phyloP scores from a whole-genome alignment of 1,284 basidiomycete species.

The Puccinia horiana region DNA sequence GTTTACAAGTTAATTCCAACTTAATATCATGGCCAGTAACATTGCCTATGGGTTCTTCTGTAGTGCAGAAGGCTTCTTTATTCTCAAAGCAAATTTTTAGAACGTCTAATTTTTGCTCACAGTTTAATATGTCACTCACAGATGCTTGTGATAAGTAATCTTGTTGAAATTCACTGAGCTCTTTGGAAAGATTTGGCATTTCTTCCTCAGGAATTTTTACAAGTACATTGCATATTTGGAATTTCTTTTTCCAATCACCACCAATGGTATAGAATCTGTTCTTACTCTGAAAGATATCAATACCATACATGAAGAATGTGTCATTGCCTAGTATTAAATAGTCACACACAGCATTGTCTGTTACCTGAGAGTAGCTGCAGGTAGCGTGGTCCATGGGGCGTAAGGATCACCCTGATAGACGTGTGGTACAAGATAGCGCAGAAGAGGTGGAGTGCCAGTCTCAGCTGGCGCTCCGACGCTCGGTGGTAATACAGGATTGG shows the following conservation, averaged over 20 bases:
- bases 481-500: too few relatives aligned
- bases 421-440: too few relatives aligned
- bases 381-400: too few relatives aligned
- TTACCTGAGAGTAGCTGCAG: too few relatives aligned
- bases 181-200: neutral
- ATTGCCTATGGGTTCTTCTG: neutral
- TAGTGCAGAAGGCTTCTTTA: neutral
- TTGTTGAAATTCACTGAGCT: neutral
- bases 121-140: neutral
- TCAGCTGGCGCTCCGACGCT: too few relatives aligned
- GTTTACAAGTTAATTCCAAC: neutral
- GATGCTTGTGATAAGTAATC: neutral
- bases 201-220: too few relatives aligned
- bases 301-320: constrained; percentile 4
- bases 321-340: constrained; percentile 19
- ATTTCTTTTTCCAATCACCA: too few relatives aligned
- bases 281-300: constrained; percentile 17
- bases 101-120: neutral
- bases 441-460: too few relatives aligned
- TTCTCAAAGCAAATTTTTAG: neutral
- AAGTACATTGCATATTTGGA: too few relatives aligned
- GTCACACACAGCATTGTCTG: too few relatives aligned
- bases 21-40: neutral
- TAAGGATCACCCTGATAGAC: too few relatives aligned
- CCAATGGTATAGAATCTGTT: too few relatives aligned